A percentile compares a stretch with the other conserved stretches of the same genome.
Conservation (phyloP, 768 basidiomycete species). For the Antrodiella citrinella region DNA sequence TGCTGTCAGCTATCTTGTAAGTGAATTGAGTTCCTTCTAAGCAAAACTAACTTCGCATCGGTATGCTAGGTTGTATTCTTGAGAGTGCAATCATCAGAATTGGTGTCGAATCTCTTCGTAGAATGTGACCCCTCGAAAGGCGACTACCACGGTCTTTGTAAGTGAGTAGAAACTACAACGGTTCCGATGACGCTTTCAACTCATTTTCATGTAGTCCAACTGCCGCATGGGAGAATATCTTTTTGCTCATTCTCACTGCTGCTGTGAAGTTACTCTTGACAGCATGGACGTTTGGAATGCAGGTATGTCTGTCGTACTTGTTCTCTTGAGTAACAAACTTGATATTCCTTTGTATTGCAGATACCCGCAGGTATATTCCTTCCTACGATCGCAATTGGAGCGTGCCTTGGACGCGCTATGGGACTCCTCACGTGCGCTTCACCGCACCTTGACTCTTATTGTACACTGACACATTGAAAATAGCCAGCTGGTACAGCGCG, state of each 20-base stretch:
- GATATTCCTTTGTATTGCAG: slow-evolving; percentile 24
- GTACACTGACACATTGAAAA: neutral
- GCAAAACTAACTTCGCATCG: neutral
- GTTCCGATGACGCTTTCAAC: too few species aligned
- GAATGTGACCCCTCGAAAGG: slow-evolving; percentile 67
- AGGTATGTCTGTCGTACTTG: slow-evolving; percentile 44
- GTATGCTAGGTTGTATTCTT: slow-evolving; percentile 53
- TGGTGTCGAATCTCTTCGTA: slow-evolving; percentile 77
- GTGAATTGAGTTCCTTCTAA: slow-evolving; percentile 11
- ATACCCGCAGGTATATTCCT: slow-evolving; percentile 72
- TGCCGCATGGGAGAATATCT: slow-evolving; percentile 60
- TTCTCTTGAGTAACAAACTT: neutral
- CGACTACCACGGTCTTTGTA: slow-evolving; percentile 75
- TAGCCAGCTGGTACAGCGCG: slow-evolving; percentile 59
- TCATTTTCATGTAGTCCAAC: slow-evolving; percentile 39
- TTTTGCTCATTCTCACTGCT: slow-evolving; percentile 56
- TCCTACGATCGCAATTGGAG: slow-evolving; percentile 69
- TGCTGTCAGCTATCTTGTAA: slow-evolving; percentile 60
- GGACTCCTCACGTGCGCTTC: slow-evolving; percentile 56
- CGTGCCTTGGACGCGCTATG: slow-evolving; percentile 62
- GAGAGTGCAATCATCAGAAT: slow-evolving; percentile 69
- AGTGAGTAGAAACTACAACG: slow-evolving; percentile 36
- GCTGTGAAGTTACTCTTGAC: slow-evolving; percentile 53
- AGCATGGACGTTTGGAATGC: slow-evolving; percentile 76
- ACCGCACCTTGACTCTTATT: neutral